These are phyloP conservation scores for Diversispora epigaea DNA, from an alignment of 192 early-diverging fungal genomes.

Conservation along the genomic window DNA sequence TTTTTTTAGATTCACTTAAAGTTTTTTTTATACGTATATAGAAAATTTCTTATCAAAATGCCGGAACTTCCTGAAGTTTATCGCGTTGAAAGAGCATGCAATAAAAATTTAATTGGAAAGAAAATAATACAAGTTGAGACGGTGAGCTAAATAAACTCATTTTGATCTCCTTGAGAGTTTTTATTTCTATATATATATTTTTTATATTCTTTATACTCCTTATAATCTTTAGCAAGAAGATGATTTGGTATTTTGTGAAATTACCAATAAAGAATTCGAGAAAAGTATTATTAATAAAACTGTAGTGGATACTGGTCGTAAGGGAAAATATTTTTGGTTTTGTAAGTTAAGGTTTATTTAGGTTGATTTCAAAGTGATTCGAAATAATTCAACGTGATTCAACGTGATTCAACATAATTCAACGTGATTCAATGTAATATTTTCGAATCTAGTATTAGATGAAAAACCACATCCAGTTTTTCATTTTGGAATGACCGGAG, in stretches of 20 bases:
- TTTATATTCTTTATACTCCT: not conserved
- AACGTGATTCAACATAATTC: too few species aligned
- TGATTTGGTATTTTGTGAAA: slow-evolving; percentile 49
- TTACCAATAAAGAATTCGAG: slow-evolving; percentile 38
- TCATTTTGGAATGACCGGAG: slow-evolving; percentile 80
- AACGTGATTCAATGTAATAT: too few species aligned
- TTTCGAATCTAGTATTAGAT: slow-evolving; percentile 49
- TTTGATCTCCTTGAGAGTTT: not conserved
- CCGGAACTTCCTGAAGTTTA: slow-evolving; percentile 78
- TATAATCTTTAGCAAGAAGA: slow-evolving; percentile 4
- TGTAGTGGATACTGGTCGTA: slow-evolving; percentile 64
- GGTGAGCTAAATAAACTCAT: slow-evolving; percentile 26
- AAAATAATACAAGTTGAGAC: slow-evolving; percentile 49
- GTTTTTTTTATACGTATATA: too few species aligned
- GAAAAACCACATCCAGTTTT: slow-evolving; percentile 49
- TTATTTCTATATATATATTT: not conserved
- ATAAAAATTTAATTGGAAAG: slow-evolving; percentile 51
- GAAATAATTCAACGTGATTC: too few species aligned
- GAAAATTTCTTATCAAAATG: slow-evolving; percentile 40
- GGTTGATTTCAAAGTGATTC: too few species aligned
- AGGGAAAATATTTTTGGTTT: slow-evolving; percentile 75
- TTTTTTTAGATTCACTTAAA: too few species aligned
- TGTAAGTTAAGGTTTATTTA: slow-evolving; percentile 31
- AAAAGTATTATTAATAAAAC: slow-evolving; percentile 42
- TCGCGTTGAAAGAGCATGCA: slow-evolving; percentile 57